These are phyloP conservation scores for Babesia divergens DNA, from an alignment of 169 alveolate species.

Conservation along the genomic window DNA sequence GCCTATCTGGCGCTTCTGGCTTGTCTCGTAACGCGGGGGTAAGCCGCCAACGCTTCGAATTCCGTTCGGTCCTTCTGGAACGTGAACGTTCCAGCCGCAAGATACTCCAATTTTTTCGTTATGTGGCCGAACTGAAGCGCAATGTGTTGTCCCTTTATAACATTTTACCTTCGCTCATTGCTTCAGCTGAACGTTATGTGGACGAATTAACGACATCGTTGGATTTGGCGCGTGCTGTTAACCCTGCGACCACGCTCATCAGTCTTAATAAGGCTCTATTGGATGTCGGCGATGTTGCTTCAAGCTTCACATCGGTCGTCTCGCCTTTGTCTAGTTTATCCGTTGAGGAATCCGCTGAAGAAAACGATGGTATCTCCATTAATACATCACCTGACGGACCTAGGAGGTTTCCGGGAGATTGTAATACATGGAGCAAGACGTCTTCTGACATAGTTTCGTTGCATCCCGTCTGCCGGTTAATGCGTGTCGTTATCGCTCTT, in stretches of 20 bases:
- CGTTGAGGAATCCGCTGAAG: no score
- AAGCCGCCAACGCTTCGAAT: background rate
- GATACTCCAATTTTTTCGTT: background rate
- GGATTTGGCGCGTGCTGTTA: no score
- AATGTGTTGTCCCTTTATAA: background rate
- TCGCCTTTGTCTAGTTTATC: no score
- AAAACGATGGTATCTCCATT: no score
- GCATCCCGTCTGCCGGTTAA: constrained; percentile 34
- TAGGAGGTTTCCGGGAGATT: no score
- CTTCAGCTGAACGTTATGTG: background rate
- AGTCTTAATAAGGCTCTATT: no score
- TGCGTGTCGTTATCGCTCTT: constrained; percentile 15
- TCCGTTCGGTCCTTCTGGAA: background rate
- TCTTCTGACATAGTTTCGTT: constrained; percentile 13
- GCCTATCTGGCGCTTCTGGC: constrained; percentile 65
- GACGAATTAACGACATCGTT: no score
- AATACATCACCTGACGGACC: background rate
- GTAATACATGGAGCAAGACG: no score
- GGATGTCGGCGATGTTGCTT: no score
- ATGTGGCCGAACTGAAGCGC: background rate
- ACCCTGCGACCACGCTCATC: no score
- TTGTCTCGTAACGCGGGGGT: background rate
- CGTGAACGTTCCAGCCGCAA: constrained; percentile 2
- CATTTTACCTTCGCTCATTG: background rate
- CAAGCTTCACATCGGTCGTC: no score